Percentiles rank a stretch among this genome's conserved stretches.
phyloP scores from a whole-genome alignment of 257 asterid genomes.

The Fraxinus quadrangulata region DNA sequence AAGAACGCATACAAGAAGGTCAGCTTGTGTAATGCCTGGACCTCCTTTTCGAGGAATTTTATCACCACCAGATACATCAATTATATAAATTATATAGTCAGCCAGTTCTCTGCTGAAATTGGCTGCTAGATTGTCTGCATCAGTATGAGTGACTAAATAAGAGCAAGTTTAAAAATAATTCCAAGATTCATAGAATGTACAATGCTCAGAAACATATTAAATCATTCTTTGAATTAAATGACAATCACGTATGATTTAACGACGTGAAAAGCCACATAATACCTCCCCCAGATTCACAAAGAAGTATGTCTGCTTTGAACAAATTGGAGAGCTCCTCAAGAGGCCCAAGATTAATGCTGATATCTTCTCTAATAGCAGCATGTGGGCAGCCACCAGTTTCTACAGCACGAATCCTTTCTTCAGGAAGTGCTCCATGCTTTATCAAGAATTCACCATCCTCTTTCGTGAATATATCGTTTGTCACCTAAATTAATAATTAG shows the following conservation, averaged over 20 bases:
- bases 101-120: constrained; percentile 97
- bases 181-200: not conserved
- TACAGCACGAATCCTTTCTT: constrained; percentile 92
- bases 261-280: not conserved
- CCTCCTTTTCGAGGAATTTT: constrained; percentile 99
- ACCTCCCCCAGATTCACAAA: constrained; percentile 99
- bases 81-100: constrained; percentile 86
- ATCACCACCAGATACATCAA: constrained; percentile 92
- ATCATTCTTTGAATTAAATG: not conserved
- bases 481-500: constrained; percentile 50
- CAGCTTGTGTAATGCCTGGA: constrained; percentile 97
- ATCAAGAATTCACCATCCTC: constrained; percentile 94
- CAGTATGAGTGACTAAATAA: constrained; percentile 8
- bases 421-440: constrained; percentile 94
- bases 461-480: constrained; percentile 94
- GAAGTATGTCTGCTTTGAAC: constrained; percentile 84
- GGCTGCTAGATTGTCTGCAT: constrained; percentile 87
- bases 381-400: constrained; percentile 99
- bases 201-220: not conserved
- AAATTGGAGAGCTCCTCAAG: constrained; percentile 93
- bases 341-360: constrained; percentile 91
- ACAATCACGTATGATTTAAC: not conserved
- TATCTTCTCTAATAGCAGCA: constrained; percentile 95
- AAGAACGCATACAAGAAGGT: constrained; percentile 72
- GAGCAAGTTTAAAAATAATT: constrained; percentile 8